phyloP scores from a whole-genome alignment of 1,139 yeast species.

The Pichia sp. region DNA sequence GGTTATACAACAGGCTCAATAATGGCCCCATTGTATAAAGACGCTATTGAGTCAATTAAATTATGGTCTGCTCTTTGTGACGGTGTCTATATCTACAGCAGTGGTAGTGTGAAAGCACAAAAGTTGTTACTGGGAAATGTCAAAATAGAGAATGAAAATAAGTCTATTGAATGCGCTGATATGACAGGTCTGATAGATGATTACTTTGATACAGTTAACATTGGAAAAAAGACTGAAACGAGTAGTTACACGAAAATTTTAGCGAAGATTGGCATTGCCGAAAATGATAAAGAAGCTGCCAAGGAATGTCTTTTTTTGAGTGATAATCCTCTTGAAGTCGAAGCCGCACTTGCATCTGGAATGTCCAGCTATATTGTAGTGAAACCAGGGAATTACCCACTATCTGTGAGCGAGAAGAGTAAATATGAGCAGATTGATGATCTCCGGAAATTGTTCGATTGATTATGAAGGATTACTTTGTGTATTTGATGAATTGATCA shows the following conservation, averaged over 20 bases:
- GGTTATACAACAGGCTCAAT: conserved; percentile 75
- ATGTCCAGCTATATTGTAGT: conserved; percentile 51
- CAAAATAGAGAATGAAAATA: conserved; percentile 17
- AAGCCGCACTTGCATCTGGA: conserved; percentile 68
- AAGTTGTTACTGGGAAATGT: conserved; percentile 67
- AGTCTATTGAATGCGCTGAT: conserved; percentile 32
- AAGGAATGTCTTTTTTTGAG: conserved; percentile 55
- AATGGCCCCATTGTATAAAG: conserved; percentile 68
- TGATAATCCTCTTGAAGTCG: conserved; percentile 62
- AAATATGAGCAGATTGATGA: conserved; percentile 12
- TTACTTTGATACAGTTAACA: conserved; percentile 79
- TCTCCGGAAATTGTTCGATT: background rate
- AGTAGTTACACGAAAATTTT: conserved; percentile 55
- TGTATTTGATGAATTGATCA: no score
- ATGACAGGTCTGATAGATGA: conserved; percentile 50
- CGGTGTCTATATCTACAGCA: conserved; percentile 67
- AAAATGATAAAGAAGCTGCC: conserved; percentile 5
- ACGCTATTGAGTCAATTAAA: conserved; percentile 56
- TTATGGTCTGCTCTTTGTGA: conserved; percentile 26
- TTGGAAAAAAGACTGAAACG: conserved; percentile 62
- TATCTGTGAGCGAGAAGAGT: conserved; percentile 30
- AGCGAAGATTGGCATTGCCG: conserved; percentile 32
- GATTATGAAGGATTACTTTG: no score
- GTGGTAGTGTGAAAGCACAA: conserved; percentile 90
- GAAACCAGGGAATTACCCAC: conserved; percentile 69